A percentile compares a stretch with the other conserved stretches of the same genome.
These are phyloP conservation scores for Lodderomyces orthopsilosis DNA, from an alignment of 1,139 yeast genomes.

Conservation along the genomic window DNA sequence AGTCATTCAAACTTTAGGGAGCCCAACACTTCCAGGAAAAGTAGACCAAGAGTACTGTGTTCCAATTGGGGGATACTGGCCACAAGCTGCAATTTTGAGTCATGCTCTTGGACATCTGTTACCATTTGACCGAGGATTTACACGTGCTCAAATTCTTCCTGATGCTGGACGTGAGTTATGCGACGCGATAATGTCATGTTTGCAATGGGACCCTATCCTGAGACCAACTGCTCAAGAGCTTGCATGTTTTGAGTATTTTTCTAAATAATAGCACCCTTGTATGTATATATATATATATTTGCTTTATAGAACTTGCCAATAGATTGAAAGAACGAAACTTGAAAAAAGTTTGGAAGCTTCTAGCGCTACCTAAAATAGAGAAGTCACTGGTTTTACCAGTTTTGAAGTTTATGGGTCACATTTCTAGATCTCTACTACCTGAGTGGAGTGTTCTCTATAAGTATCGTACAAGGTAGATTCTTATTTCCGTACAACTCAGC, in stretches of 20 bases:
- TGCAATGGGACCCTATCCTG: constrained; percentile 62
- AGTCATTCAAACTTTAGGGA: constrained; percentile 67
- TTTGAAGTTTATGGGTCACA: too few relatives aligned
- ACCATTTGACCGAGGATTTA: constrained; percentile 40
- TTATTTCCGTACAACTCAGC: too few relatives aligned
- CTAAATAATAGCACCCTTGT: constrained; percentile 8
- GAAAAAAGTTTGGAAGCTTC: neutral
- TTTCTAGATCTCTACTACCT: too few relatives aligned
- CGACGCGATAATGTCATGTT: constrained; percentile 54
- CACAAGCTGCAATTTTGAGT: constrained; percentile 52
- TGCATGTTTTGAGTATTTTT: constrained; percentile 39
- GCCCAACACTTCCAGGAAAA: constrained; percentile 38
- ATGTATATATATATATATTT: neutral
- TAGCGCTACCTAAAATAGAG: neutral
- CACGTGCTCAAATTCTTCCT: constrained; percentile 27
- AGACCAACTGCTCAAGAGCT: constrained; percentile 46
- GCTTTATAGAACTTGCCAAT: neutral
- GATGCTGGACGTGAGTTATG: constrained; percentile 29
- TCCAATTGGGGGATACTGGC: constrained; percentile 71
- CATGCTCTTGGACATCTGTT: constrained; percentile 50
- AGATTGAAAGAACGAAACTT: neutral
- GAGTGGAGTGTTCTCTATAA: too few relatives aligned
- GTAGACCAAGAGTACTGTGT: constrained; percentile 16
- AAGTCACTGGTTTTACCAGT: neutral
- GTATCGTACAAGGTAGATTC: too few relatives aligned